Percentiles rank a stretch among this genome's conserved stretches.
Evolutionary conservation across 2,329 filamentous ascomycete genomes (phyloP).

Genomic region (Colletotrichum sp.): DNA sequence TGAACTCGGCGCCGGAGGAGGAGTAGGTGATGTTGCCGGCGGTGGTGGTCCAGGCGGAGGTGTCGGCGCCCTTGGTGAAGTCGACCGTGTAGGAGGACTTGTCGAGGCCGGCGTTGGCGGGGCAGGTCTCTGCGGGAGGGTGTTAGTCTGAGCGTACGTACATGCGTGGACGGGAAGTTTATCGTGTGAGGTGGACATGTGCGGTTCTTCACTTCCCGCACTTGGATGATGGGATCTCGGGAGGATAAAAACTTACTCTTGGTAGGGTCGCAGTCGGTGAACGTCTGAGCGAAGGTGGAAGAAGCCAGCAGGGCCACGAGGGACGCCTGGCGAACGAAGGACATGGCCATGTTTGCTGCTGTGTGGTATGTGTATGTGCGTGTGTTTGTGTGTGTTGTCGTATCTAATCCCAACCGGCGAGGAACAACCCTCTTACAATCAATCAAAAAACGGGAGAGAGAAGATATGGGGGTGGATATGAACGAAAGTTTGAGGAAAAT

Average conservation of each 20-base stretch:
- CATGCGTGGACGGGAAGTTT: not conserved
- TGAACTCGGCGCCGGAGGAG: constrained; percentile 38
- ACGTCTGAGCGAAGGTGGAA: constrained; percentile 14
- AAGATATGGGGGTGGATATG: not conserved
- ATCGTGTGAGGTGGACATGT: not conserved
- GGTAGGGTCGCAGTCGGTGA: constrained; percentile 17
- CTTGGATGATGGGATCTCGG: not conserved
- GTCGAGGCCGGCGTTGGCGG: constrained; percentile 67
- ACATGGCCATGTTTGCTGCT: constrained; percentile 6
- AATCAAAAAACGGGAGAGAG: not conserved
- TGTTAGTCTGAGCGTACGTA: not conserved
- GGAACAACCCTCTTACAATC: not conserved
- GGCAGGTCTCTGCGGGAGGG: constrained; percentile 47
- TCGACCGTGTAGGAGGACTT: constrained; percentile 58
- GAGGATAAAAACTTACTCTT: constrained; percentile 14
- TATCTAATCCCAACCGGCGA: not conserved
- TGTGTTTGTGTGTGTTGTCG: not conserved
- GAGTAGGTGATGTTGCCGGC: constrained; percentile 28
- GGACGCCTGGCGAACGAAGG: constrained; percentile 19
- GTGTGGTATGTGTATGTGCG: not conserved
- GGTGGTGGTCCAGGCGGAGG: constrained; percentile 30
- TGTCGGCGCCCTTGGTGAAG: constrained; percentile 67
- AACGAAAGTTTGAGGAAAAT: not conserved
- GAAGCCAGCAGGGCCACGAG: constrained; percentile 15
- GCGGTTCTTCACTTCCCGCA: not conserved